Percentiles rank a stretch among this genome's conserved stretches.
These are phyloP conservation scores for Stemphylium beticola DNA, from an alignment of 2,329 filamentous ascomycete species.

Conservation along the genomic window DNA sequence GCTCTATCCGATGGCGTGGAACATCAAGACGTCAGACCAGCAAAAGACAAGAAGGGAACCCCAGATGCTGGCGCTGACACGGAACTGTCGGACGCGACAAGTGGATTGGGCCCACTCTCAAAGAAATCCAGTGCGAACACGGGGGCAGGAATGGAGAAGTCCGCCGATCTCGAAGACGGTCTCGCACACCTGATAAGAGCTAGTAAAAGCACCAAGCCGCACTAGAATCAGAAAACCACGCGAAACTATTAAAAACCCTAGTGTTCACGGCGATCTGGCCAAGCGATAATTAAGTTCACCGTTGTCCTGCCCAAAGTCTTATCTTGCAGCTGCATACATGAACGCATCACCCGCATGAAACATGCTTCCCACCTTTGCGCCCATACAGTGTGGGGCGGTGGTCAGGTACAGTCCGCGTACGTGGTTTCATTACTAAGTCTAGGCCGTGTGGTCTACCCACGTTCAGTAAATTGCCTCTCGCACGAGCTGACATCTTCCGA, in stretches of 20 bases:
- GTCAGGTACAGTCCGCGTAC: not conserved
- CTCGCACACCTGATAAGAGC: constrained; percentile 2
- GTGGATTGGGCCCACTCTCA: not conserved
- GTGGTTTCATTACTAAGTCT: not conserved
- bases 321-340: not conserved
- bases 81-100: constrained; percentile 2
- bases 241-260: not conserved
- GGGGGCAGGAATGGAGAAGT: not conserved
- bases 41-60: not conserved
- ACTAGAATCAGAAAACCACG: not conserved
- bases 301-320: not conserved
- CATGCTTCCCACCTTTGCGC: too few relatives aligned
- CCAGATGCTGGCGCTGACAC: constrained; percentile 5
- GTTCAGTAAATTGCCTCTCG: constrained; percentile 2
- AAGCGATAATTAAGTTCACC: constrained; percentile 3
- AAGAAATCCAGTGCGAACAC: not conserved
- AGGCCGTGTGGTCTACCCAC: not conserved
- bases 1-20: not conserved
- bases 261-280: not conserved
- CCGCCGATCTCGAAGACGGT: not conserved
- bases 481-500: constrained; percentile 11
- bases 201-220: constrained; percentile 1
- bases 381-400: not conserved
- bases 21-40: constrained; percentile 2
- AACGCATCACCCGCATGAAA: not conserved